phyloP scores from a whole-genome alignment of 768 basidiomycete genomes.

The Xerocomus spinulosus region DNA sequence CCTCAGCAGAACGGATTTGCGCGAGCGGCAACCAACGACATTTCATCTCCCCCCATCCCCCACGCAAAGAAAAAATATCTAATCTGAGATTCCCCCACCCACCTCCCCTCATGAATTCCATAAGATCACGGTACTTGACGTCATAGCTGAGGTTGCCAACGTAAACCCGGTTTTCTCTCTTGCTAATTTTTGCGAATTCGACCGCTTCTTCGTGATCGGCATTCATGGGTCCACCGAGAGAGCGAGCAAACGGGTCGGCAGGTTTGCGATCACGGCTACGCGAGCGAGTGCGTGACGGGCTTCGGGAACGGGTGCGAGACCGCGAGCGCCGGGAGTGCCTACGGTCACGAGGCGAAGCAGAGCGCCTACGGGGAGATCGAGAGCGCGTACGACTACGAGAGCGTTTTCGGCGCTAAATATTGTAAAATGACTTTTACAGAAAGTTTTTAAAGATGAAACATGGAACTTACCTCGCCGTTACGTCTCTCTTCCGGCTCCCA shows the following conservation, averaged over 20 bases:
- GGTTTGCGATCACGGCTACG: constrained; percentile 58
- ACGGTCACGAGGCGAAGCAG: constrained; percentile 52
- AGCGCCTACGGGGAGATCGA: constrained; percentile 62
- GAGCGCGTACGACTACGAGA: constrained; percentile 64
- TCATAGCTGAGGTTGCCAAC: constrained; percentile 99
- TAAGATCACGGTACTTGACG: constrained; percentile 97
- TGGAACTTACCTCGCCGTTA: constrained; percentile 57
- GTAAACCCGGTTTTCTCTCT: constrained; percentile 97
- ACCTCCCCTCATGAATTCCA: constrained; percentile 99
- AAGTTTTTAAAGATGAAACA: background rate
- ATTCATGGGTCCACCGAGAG: constrained; percentile 85
- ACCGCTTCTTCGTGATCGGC: constrained; percentile 90
- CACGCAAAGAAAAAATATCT: constrained; percentile 47
- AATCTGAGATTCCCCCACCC: constrained; percentile 79
- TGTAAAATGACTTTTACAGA: background rate
- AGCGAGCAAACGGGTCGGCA: constrained; percentile 66
- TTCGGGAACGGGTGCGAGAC: constrained; percentile 59
- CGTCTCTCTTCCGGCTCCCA: constrained; percentile 84
- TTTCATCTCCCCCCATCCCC: constrained; percentile 24
- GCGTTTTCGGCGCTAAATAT: constrained; percentile 58
- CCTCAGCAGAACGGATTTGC: constrained; percentile 34
- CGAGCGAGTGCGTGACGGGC: constrained; percentile 45
- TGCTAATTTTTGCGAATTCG: constrained; percentile 93
- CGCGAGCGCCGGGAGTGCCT: constrained; percentile 58
- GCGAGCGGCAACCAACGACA: constrained; percentile 26